A percentile compares a stretch with the other conserved stretches of the same genome.
Conservation (phyloP, 768 basidiomycete genomes). For the Chlorophyllum brunneum region DNA sequence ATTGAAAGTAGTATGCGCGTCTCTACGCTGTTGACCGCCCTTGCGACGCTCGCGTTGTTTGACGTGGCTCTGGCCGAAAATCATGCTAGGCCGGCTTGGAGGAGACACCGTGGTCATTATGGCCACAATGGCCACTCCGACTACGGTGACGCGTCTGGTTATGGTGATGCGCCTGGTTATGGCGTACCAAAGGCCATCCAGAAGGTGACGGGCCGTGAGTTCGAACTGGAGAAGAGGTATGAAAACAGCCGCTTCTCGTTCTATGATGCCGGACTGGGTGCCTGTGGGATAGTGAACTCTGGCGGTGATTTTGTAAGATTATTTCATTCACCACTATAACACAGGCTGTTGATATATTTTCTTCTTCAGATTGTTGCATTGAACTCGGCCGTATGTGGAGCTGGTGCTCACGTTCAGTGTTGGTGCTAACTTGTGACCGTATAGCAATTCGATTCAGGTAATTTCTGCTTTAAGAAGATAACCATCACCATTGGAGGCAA, state of each 20-base stretch:
- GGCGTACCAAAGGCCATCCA: conserved; percentile 26
- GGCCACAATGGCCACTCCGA: background rate
- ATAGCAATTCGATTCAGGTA: conserved; percentile 53
- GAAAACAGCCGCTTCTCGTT: conserved; percentile 44
- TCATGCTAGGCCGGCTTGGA: background rate
- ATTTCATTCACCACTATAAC: background rate
- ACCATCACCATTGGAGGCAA: conserved; percentile 60
- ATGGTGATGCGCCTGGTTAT: background rate
- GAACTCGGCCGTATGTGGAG: conserved; percentile 29
- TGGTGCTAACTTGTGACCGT: conserved; percentile 12
- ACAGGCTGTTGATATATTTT: background rate
- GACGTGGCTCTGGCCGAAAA: conserved; percentile 3
- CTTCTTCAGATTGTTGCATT: conserved; percentile 49
- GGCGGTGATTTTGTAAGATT: conserved; percentile 27
- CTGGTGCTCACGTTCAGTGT: background rate
- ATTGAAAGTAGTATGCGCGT: background rate
- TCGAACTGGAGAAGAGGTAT: conserved; percentile 33
- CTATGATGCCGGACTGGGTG: conserved; percentile 38
- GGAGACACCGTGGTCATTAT: background rate
- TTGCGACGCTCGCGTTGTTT: conserved; percentile 10
- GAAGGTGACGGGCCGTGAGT: conserved; percentile 44
- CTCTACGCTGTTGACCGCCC: conserved; percentile 2
- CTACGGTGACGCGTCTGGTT: background rate
- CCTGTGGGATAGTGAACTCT: conserved; percentile 24
- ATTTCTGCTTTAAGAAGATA: conserved; percentile 57